phyloP scores from a whole-genome alignment of 2,329 filamentous ascomycete genomes.

The Beauveria varroae region DNA sequence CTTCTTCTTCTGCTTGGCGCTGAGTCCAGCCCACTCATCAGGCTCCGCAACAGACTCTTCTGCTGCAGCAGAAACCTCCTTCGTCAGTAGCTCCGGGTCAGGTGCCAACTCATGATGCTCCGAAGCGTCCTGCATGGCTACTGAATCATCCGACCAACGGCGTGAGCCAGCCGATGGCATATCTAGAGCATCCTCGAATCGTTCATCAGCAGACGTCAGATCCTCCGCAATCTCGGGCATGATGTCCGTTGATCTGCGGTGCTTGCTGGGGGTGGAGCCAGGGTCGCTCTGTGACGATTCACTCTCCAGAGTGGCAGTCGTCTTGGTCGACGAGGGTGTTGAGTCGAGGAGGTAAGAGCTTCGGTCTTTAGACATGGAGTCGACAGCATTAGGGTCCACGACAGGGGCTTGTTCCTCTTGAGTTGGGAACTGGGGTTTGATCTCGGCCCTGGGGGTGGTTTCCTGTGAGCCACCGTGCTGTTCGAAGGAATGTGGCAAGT shows the following conservation, averaged over 20 bases:
- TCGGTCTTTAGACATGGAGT: constrained; percentile 34
- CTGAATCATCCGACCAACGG: constrained; percentile 15
- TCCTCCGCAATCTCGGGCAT: constrained; percentile 22
- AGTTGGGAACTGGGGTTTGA: constrained; percentile 23
- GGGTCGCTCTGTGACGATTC: constrained; percentile 17
- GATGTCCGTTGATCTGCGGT: constrained; percentile 11
- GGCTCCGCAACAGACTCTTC: constrained; percentile 6
- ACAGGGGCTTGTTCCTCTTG: constrained; percentile 15
- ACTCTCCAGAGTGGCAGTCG: constrained; percentile 19
- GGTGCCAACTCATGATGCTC: constrained; percentile 9
- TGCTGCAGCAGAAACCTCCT: neutral
- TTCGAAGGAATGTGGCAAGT: constrained; percentile 23
- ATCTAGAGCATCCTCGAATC: constrained; percentile 28
- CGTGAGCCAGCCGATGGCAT: constrained; percentile 11
- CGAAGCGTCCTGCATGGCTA: constrained; percentile 3
- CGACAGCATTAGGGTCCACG: constrained; percentile 31
- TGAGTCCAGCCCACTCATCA: constrained; percentile 10
- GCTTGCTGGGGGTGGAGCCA: constrained; percentile 20
- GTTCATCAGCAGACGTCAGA: constrained; percentile 27
- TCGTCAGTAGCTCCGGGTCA: constrained; percentile 3
- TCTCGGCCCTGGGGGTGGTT: constrained; percentile 58
- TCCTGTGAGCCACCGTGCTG: constrained; percentile 56
- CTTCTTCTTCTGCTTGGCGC: constrained; percentile 21
- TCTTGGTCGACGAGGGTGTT: constrained; percentile 27
- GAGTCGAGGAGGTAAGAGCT: constrained; percentile 35